phyloP scores from a whole-genome alignment of 129 eudicot genomes.

The Chrysanthemum makinoi region DNA sequence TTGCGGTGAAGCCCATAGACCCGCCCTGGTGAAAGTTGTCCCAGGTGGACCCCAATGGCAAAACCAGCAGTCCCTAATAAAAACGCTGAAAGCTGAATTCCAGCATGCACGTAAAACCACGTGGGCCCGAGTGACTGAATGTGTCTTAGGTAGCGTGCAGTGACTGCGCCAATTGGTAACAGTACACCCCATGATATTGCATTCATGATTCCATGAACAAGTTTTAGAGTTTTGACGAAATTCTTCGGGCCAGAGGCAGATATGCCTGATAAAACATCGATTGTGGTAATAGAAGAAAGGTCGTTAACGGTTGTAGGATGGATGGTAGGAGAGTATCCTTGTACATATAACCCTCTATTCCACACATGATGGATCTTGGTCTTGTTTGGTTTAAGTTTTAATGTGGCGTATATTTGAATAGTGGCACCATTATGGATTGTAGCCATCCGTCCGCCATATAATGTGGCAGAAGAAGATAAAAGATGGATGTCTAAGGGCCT shows the following conservation, averaged over 20 bases:
- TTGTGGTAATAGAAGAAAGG: slow-evolving; percentile 64
- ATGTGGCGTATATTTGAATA: slow-evolving; percentile 64
- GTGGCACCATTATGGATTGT: slow-evolving; percentile 73
- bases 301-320: slow-evolving; percentile 75
- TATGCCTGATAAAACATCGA: slow-evolving; percentile 69
- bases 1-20: slow-evolving; percentile 79
- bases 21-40: slow-evolving; percentile 63
- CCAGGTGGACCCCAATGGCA: slow-evolving; percentile 67
- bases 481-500: slow-evolving; percentile 82
- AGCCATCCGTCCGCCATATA: slow-evolving; percentile 82
- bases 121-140: slow-evolving; percentile 61
- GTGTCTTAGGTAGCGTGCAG: slow-evolving; percentile 74
- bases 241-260: slow-evolving; percentile 35
- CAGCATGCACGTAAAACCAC: slow-evolving; percentile 94
- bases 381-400: slow-evolving; percentile 70
- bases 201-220: slow-evolving; percentile 59
- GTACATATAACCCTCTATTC: slow-evolving; percentile 91
- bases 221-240: slow-evolving; percentile 48
- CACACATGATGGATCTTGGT: slow-evolving; percentile 75
- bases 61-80: slow-evolving; percentile 72
- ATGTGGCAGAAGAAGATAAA: slow-evolving; percentile 63
- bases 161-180: slow-evolving; percentile 67
- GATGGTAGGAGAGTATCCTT: slow-evolving; percentile 94
- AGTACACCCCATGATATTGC: slow-evolving; percentile 86
- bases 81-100: slow-evolving; percentile 60